Percentiles rank a stretch among this genome's conserved stretches.
phyloP scores from a whole-genome alignment of 2,329 filamentous ascomycete species.

The Fusarium sp. region DNA sequence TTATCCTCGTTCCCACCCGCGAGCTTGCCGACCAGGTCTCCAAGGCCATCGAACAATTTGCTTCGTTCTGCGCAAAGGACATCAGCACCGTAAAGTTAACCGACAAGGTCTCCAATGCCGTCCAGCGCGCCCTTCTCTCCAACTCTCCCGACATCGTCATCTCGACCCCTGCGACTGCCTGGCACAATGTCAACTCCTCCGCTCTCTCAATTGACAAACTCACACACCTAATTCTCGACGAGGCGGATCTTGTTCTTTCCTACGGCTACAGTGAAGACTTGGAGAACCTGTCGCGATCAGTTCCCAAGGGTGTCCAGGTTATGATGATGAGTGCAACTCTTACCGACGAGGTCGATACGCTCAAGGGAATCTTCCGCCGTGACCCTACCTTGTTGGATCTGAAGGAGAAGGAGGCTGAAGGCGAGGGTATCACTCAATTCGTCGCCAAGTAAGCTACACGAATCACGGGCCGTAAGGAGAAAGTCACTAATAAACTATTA shows the following conservation, averaged over 20 bases:
- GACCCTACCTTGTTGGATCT: slow-evolving; percentile 84
- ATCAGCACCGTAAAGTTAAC: slow-evolving; percentile 87
- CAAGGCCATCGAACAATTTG: slow-evolving; percentile 79
- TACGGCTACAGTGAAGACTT: slow-evolving; percentile 96
- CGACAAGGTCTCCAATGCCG: slow-evolving; percentile 88
- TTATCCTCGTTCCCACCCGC: slow-evolving; percentile 93
- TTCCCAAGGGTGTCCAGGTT: slow-evolving; percentile 89
- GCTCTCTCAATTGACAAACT: slow-evolving; percentile 77
- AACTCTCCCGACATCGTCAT: slow-evolving; percentile 90
- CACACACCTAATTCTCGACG: slow-evolving; percentile 86
- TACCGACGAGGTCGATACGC: slow-evolving; percentile 83
- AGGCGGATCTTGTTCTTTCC: slow-evolving; percentile 91
- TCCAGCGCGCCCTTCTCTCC: slow-evolving; percentile 86
- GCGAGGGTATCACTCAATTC: slow-evolving; percentile 84
- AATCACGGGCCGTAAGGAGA: background rate
- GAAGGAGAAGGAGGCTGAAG: slow-evolving; percentile 82
- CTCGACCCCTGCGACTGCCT: slow-evolving; percentile 87
- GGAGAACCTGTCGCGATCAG: slow-evolving; percentile 77
- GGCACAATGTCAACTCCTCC: slow-evolving; percentile 74
- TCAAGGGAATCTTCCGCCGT: slow-evolving; percentile 87
- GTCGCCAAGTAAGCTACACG: slow-evolving; percentile 73
- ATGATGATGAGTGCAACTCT: slow-evolving; percentile 95
- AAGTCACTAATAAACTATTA: slow-evolving; percentile 47
- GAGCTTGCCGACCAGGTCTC: slow-evolving; percentile 94
- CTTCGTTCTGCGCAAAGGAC: slow-evolving; percentile 86